A percentile compares a stretch with the other conserved stretches of the same genome.
Conservation (phyloP, 2,329 filamentous ascomycete species). For the Hymenoscyphus linearis region DNA sequence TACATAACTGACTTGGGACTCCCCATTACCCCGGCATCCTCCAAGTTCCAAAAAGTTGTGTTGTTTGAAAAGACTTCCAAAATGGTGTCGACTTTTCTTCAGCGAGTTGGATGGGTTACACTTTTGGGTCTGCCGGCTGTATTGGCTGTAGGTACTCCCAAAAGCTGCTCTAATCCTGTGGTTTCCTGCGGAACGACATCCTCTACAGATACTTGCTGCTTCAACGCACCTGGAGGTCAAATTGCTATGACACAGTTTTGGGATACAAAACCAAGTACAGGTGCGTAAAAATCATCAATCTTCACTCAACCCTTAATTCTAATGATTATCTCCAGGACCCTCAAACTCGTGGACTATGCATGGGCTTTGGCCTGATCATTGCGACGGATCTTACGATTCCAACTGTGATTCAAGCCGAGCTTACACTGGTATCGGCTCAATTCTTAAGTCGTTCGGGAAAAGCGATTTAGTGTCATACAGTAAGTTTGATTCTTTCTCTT, state of each 20-base stretch:
- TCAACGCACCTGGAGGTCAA: slow-evolving; percentile 67
- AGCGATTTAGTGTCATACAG: slow-evolving; percentile 59
- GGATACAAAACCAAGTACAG: slow-evolving; percentile 58
- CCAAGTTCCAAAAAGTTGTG: not conserved
- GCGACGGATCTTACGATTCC: slow-evolving; percentile 63
- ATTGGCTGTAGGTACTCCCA: slow-evolving; percentile 19
- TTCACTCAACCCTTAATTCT: not conserved
- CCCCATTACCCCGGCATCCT: not conserved
- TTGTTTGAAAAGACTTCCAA: not conserved
- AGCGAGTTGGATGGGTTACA: slow-evolving; percentile 4
- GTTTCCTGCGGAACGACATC: slow-evolving; percentile 55
- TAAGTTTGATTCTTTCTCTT: slow-evolving; percentile 36
- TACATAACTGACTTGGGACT: not conserved
- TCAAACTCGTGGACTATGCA: slow-evolving; percentile 58
- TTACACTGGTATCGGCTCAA: slow-evolving; percentile 61
- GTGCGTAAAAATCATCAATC: slow-evolving; percentile 5
- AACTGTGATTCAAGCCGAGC: slow-evolving; percentile 57
- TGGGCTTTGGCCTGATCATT: slow-evolving; percentile 61
- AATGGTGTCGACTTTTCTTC: not conserved
- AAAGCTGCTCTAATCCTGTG: slow-evolving; percentile 24
- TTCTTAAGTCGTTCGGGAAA: slow-evolving; percentile 50
- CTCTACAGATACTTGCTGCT: slow-evolving; percentile 62
- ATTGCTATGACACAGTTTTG: slow-evolving; percentile 75
- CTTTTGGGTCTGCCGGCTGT: slow-evolving; percentile 14
- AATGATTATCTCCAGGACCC: slow-evolving; percentile 3